A percentile compares a stretch with the other conserved stretches of the same genome.
phyloP scores from a whole-genome alignment of 768 basidiomycete genomes.

The Dacryopinax spathularia region DNA sequence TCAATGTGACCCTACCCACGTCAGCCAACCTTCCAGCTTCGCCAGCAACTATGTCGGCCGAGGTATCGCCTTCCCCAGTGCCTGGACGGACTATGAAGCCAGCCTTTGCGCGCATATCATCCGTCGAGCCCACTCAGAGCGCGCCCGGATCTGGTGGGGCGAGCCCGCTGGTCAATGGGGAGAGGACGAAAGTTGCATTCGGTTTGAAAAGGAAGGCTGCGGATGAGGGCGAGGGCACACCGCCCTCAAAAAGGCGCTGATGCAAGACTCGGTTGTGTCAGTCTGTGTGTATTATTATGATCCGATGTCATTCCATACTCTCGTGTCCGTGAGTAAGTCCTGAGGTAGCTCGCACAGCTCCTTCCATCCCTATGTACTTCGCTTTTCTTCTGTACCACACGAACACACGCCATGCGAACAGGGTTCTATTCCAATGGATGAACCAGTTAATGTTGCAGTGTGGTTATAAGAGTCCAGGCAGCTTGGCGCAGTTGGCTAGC shows the following conservation, averaged over 20 bases:
- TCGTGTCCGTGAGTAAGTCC: no score
- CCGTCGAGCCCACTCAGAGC: constrained; percentile 40
- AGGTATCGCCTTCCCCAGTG: constrained; percentile 28
- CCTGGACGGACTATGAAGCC: constrained; percentile 8
- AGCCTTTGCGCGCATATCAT: constrained; percentile 9
- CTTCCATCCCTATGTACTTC: no score
- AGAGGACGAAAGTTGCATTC: constrained; percentile 62
- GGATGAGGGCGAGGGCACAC: constrained; percentile 52
- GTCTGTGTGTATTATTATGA: no score
- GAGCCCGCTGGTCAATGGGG: constrained; percentile 62
- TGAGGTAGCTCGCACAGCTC: no score
- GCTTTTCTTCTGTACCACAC: no score
- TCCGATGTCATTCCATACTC: no score
- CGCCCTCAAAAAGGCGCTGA: constrained; percentile 47
- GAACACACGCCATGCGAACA: no score
- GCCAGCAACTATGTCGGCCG: constrained; percentile 28
- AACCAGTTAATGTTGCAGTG: no score
- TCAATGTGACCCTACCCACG: constrained; percentile 29
- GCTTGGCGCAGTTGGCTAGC: no score
- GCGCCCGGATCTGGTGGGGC: constrained; percentile 30
- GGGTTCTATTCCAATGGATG: no score
- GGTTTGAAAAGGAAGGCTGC: constrained; percentile 66
- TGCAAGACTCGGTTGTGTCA: no score
- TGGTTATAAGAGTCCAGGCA: no score
- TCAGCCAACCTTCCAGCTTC: constrained; percentile 35